Percentiles rank a stretch among this genome's conserved stretches.
Evolutionary conservation across 192 early-diverging fungal species (phyloP).

Genomic region (Rhizophagus clarus): DNA sequence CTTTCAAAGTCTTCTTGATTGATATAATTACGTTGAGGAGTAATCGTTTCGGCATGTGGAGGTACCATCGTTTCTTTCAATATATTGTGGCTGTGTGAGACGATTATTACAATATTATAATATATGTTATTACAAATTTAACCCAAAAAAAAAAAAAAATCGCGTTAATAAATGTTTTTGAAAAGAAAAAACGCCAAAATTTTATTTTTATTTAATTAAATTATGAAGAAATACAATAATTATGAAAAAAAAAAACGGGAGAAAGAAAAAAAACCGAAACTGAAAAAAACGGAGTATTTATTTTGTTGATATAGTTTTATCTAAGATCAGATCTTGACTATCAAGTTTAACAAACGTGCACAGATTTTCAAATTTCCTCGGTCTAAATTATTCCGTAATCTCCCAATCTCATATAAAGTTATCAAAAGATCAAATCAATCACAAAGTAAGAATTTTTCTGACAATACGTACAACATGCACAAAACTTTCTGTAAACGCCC

Average conservation of each 20-base stretch:
- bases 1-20: constrained; percentile 40
- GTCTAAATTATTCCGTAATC: too few species aligned
- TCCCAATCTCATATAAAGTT: too few species aligned
- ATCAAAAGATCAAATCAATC: too few species aligned
- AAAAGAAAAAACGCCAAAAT: not conserved
- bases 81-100: not conserved
- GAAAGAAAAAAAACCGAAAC: not conserved
- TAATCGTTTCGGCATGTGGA: constrained; percentile 19
- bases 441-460: too few species aligned
- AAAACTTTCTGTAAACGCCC: too few species aligned
- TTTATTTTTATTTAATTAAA: not conserved
- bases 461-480: too few species aligned
- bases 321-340: too few species aligned
- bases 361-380: too few species aligned
- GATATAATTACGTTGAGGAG: constrained; percentile 30
- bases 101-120: too few species aligned
- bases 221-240: not conserved
- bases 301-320: too few species aligned
- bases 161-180: not conserved
- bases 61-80: constrained; percentile 19
- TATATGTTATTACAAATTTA: not conserved
- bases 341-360: too few species aligned
- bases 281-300: not conserved
- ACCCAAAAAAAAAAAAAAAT: not conserved
- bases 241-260: too few species aligned